phyloP scores from a whole-genome alignment of 495 filamentous ascomycete genomes.

The Penicillium lividum region DNA sequence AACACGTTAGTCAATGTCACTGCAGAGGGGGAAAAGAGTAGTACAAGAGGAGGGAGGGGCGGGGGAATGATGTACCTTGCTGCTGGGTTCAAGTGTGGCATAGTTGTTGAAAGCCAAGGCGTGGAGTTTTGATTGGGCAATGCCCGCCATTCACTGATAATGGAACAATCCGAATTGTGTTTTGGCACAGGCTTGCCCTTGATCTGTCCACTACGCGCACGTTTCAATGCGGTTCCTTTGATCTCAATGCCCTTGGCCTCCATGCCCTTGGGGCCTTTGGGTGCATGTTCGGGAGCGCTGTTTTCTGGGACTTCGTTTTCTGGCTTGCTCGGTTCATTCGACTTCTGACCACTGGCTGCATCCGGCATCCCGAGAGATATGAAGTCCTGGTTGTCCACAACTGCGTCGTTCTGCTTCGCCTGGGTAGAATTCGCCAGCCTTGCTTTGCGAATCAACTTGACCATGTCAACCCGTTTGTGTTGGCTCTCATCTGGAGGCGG shows the following conservation, averaged over 20 bases:
- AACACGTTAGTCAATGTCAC: slow-evolving; percentile 33
- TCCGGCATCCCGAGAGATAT: slow-evolving; percentile 74
- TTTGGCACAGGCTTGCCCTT: slow-evolving; percentile 53
- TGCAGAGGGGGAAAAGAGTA: slow-evolving; percentile 15
- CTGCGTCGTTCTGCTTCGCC: slow-evolving; percentile 49
- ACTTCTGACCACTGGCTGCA: neutral
- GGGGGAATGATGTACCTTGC: neutral
- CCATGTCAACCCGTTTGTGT: slow-evolving; percentile 75
- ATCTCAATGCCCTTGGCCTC: slow-evolving; percentile 21
- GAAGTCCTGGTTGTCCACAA: slow-evolving; percentile 71
- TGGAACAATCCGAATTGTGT: slow-evolving; percentile 42
- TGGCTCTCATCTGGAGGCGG: slow-evolving; percentile 68
- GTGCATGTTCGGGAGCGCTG: slow-evolving; percentile 38
- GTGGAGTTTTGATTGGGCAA: slow-evolving; percentile 43
- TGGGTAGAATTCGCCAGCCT: slow-evolving; percentile 48
- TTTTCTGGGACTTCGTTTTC: slow-evolving; percentile 2
- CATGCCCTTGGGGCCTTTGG: slow-evolving; percentile 28
- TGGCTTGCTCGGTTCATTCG: neutral
- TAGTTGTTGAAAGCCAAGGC: slow-evolving; percentile 55
- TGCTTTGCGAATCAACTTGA: slow-evolving; percentile 85
- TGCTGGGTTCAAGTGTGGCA: neutral
- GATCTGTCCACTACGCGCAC: slow-evolving; percentile 69
- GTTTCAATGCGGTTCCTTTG: slow-evolving; percentile 45
- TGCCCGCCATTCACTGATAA: slow-evolving; percentile 61
- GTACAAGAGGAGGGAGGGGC: too few species aligned